phyloP scores from a whole-genome alignment of 257 asterid species.

The Craterostigma plantagineum region DNA sequence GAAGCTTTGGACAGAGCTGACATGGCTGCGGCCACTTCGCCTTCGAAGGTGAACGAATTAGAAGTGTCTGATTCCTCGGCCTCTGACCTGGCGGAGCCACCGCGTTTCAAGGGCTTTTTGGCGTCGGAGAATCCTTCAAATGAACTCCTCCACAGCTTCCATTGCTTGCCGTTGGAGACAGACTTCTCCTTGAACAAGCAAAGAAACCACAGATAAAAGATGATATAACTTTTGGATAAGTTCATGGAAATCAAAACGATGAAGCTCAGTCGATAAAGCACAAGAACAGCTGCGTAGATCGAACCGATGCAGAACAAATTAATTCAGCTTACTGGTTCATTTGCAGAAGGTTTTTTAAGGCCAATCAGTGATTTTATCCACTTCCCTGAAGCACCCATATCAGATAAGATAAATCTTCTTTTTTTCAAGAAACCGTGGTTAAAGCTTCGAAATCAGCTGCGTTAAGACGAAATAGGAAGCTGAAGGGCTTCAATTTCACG shows the following conservation, averaged over 20 bases:
- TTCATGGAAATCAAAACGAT: too few relatives aligned
- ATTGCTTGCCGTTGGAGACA: slow-evolving; percentile 42
- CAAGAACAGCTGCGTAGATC: neutral
- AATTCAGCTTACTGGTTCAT: slow-evolving; percentile 27
- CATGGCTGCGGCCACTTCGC: slow-evolving; percentile 66
- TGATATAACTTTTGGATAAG: too few relatives aligned
- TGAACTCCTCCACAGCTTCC: slow-evolving; percentile 92
- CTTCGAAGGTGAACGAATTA: slow-evolving; percentile 21
- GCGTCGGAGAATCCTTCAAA: slow-evolving; percentile 27
- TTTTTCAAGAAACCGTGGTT: too few relatives aligned
- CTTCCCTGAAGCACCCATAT: slow-evolving; percentile 78
- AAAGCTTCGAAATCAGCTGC: too few relatives aligned
- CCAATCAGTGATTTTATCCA: slow-evolving; percentile 76
- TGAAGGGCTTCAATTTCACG: neutral
- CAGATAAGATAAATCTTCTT: too few relatives aligned
- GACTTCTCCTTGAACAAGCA: slow-evolving; percentile 36
- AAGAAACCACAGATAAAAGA: too few relatives aligned
- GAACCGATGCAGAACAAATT: neutral
- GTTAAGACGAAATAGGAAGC: neutral
- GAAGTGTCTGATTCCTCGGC: slow-evolving; percentile 38
- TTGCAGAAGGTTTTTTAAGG: slow-evolving; percentile 28
- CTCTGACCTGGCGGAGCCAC: slow-evolving; percentile 20
- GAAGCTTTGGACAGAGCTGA: slow-evolving; percentile 72
- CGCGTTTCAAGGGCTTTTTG: slow-evolving; percentile 2
- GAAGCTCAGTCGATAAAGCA: neutral